These are phyloP conservation scores for Dianthus caryophyllus DNA, from an alignment of 148 eudicot species.

Conservation along the genomic window DNA sequence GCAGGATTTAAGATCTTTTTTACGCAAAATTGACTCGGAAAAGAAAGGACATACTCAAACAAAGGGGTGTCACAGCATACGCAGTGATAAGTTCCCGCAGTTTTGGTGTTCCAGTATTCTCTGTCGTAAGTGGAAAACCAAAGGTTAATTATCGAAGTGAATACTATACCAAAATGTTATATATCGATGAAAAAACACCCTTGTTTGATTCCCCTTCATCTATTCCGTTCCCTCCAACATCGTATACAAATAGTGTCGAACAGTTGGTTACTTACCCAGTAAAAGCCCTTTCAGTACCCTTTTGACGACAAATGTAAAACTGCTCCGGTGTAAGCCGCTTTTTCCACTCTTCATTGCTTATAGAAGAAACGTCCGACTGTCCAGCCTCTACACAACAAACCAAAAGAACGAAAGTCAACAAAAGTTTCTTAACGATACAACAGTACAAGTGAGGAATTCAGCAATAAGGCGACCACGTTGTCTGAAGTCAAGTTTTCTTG, in stretches of 20 bases:
- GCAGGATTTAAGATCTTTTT: background rate
- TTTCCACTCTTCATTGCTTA: slow-evolving; percentile 67
- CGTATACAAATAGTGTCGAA: no score
- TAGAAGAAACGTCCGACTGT: slow-evolving; percentile 33
- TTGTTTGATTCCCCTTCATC: no score
- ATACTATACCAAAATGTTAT: no score
- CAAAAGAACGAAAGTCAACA: background rate
- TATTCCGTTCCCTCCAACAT: no score
- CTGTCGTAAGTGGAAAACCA: slow-evolving; percentile 28
- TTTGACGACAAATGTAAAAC: slow-evolving; percentile 65
- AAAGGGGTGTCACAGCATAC: slow-evolving; percentile 88
- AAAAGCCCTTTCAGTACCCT: slow-evolving; percentile 94
- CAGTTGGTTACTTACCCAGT: slow-evolving; percentile 46
- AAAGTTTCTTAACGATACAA: background rate
- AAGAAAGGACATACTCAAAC: slow-evolving; percentile 54
- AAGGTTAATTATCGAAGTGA: background rate
- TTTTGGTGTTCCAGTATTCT: slow-evolving; percentile 89
- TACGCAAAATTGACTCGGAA: background rate
- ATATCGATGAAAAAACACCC: no score
- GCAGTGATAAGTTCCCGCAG: slow-evolving; percentile 77
- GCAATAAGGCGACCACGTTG: background rate
- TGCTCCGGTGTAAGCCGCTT: slow-evolving; percentile 67
- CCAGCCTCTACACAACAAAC: slow-evolving; percentile 34
- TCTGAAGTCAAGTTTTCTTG: no score
- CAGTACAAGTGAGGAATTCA: background rate